Evolutionary conservation across 2,329 filamentous ascomycete genomes (phyloP).

Genomic region (Curvularia sp.): DNA sequence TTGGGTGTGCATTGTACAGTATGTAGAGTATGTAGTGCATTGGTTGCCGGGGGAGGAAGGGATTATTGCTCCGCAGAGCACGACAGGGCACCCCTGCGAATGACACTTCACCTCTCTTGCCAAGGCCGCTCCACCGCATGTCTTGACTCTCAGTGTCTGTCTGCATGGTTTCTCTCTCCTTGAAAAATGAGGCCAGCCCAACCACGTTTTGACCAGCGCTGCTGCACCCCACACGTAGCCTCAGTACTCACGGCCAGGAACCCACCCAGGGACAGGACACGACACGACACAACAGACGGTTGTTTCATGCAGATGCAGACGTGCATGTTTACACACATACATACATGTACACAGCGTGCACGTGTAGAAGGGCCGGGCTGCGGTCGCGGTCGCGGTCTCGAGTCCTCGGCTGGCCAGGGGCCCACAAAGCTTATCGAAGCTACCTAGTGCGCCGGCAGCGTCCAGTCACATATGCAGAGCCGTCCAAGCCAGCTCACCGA

Average conservation of each 20-base stretch:
- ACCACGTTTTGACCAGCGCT: conserved; percentile 15
- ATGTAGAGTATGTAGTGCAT: background rate
- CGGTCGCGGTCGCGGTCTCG: conserved; percentile 11
- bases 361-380: conserved; percentile 14
- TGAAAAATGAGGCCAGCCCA: conserved; percentile 19
- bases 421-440: conserved; percentile 31
- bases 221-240: conserved; percentile 11
- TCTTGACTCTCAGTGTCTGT: conserved; percentile 9
- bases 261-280: conserved; percentile 11
- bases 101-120: conserved; percentile 19
- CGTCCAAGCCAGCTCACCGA: conserved; percentile 35
- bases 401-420: conserved; percentile 23
- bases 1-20: conserved; percentile 22
- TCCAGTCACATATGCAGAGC: conserved; percentile 34
- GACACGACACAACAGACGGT: conserved; percentile 21
- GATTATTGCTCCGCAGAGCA: conserved; percentile 2
- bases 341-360: conserved; percentile 21
- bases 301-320: conserved; percentile 23
- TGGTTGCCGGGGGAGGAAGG: conserved; percentile 5
- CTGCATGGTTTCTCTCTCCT: background rate
- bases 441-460: conserved; percentile 14
- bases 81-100: conserved; percentile 17
- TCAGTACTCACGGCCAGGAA: conserved; percentile 12
- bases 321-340: conserved; percentile 11
- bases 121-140: conserved; percentile 16